Evolutionary conservation across 805 yeast species (phyloP).

Genomic region (Kluyveromyces nonfermentans): DNA sequence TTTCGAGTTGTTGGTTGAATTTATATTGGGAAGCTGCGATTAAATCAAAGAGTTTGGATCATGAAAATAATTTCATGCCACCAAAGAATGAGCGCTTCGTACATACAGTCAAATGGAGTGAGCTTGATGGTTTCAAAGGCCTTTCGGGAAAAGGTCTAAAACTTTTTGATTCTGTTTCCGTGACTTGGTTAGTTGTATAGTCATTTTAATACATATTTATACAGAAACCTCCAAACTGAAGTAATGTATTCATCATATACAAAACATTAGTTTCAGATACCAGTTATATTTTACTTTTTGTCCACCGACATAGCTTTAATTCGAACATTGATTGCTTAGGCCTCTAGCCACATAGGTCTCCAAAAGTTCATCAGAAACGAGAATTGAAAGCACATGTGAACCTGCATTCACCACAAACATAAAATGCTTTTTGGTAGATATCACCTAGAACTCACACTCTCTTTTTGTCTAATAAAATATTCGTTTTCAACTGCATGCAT

Average conservation of each 20-base stretch:
- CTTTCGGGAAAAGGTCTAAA: slow-evolving; percentile 42
- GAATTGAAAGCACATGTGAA: no score
- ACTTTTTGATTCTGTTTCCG: slow-evolving; percentile 41
- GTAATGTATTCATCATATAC: no score
- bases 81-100: slow-evolving; percentile 5
- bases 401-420: no score
- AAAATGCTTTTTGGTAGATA: no score
- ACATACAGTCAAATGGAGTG: slow-evolving; percentile 33
- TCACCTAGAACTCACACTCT: slow-evolving; percentile 4
- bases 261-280: no score
- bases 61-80: slow-evolving; percentile 4
- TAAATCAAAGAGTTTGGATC: slow-evolving; percentile 10
- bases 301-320: no score
- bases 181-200: slow-evolving; percentile 21
- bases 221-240: background rate
- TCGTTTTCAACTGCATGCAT: slow-evolving; percentile 11
- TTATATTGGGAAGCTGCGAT: slow-evolving; percentile 33
- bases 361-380: no score
- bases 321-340: no score
- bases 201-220: background rate
- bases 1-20: slow-evolving; percentile 36
- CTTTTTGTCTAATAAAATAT: slow-evolving; percentile 27
- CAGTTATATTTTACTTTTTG: no score
- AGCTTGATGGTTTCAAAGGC: slow-evolving; percentile 64
- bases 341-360: no score